Base-by-base conservation (phyloP, 1,284 basidiomycete genomes). In the Marasmius oreades region DNA sequence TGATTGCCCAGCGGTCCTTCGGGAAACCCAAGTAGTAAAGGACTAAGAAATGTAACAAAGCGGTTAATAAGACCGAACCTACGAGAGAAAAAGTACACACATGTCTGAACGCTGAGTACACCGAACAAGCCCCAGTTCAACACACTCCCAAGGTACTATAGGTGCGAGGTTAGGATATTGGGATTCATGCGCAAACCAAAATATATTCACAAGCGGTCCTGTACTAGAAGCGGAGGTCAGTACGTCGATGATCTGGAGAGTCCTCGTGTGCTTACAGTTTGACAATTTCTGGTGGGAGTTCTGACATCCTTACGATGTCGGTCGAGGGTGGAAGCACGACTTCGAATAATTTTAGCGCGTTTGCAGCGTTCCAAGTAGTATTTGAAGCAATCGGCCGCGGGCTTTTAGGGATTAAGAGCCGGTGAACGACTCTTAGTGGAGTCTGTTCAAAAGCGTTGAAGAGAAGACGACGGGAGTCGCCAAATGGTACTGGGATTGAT, bases 1-100 rank as follows among this genome's bases (percentile, higher is more conserved):
- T 63, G 48, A 56, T 61, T 1, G 22, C 7, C 8, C 42, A 23
- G 16, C 53, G 53, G 34, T 70, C 69, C 23, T 62, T 60, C 11
- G 63, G 62, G 42, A 67, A 69, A 2, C 64, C 62, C 18, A 63
- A 46, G 33, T 63, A 66, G 51, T 69, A 69, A 20, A 65, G 37
- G 45, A 67, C 68, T 67, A 20, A 20, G 7, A 20, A 3, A 18
- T 14, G 5, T 7, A 7, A n/a, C n/a, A 20, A 42, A 20, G 20
- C 20, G 5, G 2, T 6, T 7, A 6, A n/a, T 42, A 18, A 18
- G 16, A 20, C 7, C 20, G n/a, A n/a, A n/a, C 5, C 5, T 20
- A n/a, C 11, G n/a, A 42, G 16, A 20, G 20, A 20, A 42, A 20
- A n/a, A 42, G 7, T 7, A 18, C 39, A 18, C 20, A 42, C 39